These are phyloP conservation scores for Sporothrix schenckii DNA, from an alignment of 2,329 filamentous ascomycete species.

Conservation along the genomic window DNA sequence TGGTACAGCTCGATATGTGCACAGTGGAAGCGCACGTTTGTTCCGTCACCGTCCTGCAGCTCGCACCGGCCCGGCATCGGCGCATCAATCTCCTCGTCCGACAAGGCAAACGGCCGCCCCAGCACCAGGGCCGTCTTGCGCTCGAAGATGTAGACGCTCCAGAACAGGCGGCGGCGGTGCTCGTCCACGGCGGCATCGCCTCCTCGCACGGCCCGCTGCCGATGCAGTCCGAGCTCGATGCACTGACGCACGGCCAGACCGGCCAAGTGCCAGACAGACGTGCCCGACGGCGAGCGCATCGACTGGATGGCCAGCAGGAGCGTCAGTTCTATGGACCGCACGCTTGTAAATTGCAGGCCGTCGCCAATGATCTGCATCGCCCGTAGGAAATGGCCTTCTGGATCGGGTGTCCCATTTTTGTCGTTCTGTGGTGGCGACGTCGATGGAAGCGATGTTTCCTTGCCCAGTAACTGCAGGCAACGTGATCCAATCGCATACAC, in stretches of 20 bases:
- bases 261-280: slow-evolving; percentile 31
- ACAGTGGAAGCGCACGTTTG: slow-evolving; percentile 24
- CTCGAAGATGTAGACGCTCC: slow-evolving; percentile 33
- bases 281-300: slow-evolving; percentile 31
- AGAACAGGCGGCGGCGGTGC: slow-evolving; percentile 28
- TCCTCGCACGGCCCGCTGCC: background rate
- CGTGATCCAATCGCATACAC: slow-evolving; percentile 32
- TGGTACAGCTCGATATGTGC: slow-evolving; percentile 32
- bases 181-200: background rate
- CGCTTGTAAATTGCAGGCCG: slow-evolving; percentile 30
- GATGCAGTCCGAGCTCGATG: slow-evolving; percentile 32
- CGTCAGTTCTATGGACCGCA: slow-evolving; percentile 30
- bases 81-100: slow-evolving; percentile 34
- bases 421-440: background rate
- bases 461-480: slow-evolving; percentile 27
- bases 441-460: background rate
- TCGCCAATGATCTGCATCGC: slow-evolving; percentile 31
- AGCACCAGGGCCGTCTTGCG: slow-evolving; percentile 32
- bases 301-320: slow-evolving; percentile 32
- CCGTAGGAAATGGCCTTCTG: slow-evolving; percentile 29
- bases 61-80: slow-evolving; percentile 14
- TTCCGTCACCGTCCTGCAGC: background rate
- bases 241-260: slow-evolving; percentile 26
- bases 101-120: slow-evolving; percentile 33
- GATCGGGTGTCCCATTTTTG: slow-evolving; percentile 26